Evolutionary conservation across 352 stramenopile species (phyloP), one percentile per base, ranked within the genome.

Genomic region (Pythium sp.): DNA sequence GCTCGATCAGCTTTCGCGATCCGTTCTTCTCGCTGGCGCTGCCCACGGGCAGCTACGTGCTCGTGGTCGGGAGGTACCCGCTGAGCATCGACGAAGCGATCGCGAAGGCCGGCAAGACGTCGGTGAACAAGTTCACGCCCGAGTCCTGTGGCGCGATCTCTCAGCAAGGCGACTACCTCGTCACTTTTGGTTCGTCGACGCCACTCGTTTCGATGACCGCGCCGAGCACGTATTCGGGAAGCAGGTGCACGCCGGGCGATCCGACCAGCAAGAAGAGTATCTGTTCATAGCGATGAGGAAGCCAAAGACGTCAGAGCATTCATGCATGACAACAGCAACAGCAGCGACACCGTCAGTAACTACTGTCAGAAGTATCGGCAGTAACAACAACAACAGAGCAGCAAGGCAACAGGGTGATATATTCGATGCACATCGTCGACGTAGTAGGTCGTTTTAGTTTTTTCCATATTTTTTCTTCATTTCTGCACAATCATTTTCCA

Each of bases 1-100:
- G 71, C 12, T 84, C 81, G 18, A 74, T 92, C 56, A 94, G 79
- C 69, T 92, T 90, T 49, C 83, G 84, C 4, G 87, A 92, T 30
- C 85, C 87, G 53, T 94, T 81, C 68, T 58, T 93, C 53, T 89
- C 86, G 12, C 71, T 93, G 20, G 74, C 74, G 0, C 67, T 93
- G 1, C 79, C 77, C 4, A 28, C 66, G 5, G 79, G 78, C 41
- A 67, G 82, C 38, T 93, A 92, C 64, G 68, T 81, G 26, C 76
- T 93, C 8, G 79, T 84, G 15, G 73, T 93, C 0, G 85, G 87
- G 0, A 80, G 85, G 20, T 91, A 91, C 62, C 87, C 85, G 34
- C 65, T 92, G 56, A 88, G 64, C 28, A 66, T 89, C 22, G 65
- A 86, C 26, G 82, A 91, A 28, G 81, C 82, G 0, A 75, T 92